A percentile compares a stretch with the other conserved stretches of the same genome.
Evolutionary conservation across 306 rosid species (phyloP).

Genomic region (barrel medic (Medicago truncatula)): MtrunA17r5.0-ANR NC_053044.1:57550501-57551000

Average conservation of each 20-base stretch:
- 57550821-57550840: slow-evolving; percentile 99
- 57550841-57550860: slow-evolving; percentile 88
- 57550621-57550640: slow-evolving; percentile 86
- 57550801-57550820: slow-evolving; percentile 84
- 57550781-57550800: slow-evolving; percentile 79
- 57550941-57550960: slow-evolving; percentile 43
- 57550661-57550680: slow-evolving; percentile 68
- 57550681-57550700: slow-evolving; percentile 78
- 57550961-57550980: slow-evolving; percentile 28
- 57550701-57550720: slow-evolving; percentile 85
- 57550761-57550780: slow-evolving; percentile 84
- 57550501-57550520: slow-evolving; percentile 77
- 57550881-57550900: slow-evolving; percentile 92
- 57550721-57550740: slow-evolving; percentile 81
- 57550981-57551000: slow-evolving; percentile 50
- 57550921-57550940: slow-evolving; percentile 60
- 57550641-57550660: slow-evolving; percentile 88
- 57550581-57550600: slow-evolving; percentile 86
- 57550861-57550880: slow-evolving; percentile 95
- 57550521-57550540: slow-evolving; percentile 85
- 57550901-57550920: slow-evolving; percentile 97
- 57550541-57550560: slow-evolving; percentile 77
- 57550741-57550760: slow-evolving; percentile 93
- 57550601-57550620: slow-evolving; percentile 92
- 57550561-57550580: slow-evolving; percentile 94